Percentiles rank a stretch among this genome's conserved stretches.
Evolutionary conservation across 192 early-diverging fungal species (phyloP).

Genomic region (Podila minutissima): DNA sequence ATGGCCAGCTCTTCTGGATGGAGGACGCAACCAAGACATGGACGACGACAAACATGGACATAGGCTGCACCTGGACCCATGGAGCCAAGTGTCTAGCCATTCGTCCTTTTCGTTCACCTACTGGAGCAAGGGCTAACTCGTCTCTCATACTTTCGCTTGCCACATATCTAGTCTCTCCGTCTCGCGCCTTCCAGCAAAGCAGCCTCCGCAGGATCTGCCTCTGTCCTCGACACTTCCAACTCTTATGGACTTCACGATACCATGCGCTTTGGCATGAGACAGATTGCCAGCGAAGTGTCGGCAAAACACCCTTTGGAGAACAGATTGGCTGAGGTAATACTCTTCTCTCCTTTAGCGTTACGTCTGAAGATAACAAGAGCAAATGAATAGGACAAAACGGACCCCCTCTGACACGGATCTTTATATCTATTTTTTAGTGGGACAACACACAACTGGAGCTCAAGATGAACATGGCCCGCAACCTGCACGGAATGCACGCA

Average conservation of each 20-base stretch:
- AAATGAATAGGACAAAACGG: too few relatives aligned
- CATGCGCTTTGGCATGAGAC: constrained; percentile 76
- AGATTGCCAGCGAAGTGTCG: constrained; percentile 69
- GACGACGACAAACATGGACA: too few relatives aligned
- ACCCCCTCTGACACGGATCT: too few relatives aligned
- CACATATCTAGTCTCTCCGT: constrained; percentile 42
- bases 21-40: too few relatives aligned
- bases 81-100: too few relatives aligned
- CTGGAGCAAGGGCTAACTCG: too few relatives aligned
- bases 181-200: constrained; percentile 47
- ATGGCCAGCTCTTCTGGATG: too few relatives aligned
- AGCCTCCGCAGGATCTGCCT: constrained; percentile 30
- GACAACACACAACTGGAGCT: constrained; percentile 83
- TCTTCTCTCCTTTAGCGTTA: too few relatives aligned
- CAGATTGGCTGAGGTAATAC: constrained; percentile 69
- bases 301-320: constrained; percentile 84
- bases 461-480: constrained; percentile 83
- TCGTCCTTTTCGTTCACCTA: too few relatives aligned
- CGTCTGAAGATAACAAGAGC: background rate
- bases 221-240: constrained; percentile 55
- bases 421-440: constrained; percentile 65
- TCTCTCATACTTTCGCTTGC: background rate
- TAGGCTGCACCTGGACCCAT: too few relatives aligned
- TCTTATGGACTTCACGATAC: constrained; percentile 86
- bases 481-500: constrained; percentile 88